Conservation (phyloP, 225 moss, liverwort and hornwort genomes). For the Rhytidiadelphus loreus region DNA sequence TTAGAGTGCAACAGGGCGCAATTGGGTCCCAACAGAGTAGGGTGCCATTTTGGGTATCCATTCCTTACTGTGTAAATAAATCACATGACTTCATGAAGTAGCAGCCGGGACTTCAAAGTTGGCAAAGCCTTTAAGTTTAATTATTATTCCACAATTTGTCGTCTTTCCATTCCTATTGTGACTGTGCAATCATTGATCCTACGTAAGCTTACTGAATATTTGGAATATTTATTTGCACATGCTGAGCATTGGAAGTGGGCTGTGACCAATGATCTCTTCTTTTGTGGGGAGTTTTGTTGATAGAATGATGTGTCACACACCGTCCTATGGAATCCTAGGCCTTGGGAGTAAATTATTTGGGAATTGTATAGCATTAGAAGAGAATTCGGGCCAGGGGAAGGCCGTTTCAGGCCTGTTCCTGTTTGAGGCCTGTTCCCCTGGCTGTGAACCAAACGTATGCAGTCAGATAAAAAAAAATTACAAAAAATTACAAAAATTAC, state of each 20-base stretch:
- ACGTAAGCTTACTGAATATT: too few species aligned
- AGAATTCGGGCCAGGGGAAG: too few species aligned
- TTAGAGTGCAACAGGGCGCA: too few species aligned
- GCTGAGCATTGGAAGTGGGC: neutral
- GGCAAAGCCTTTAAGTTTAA: neutral
- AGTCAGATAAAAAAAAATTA: too few species aligned
- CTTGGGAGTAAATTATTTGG: neutral
- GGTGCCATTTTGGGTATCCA: neutral
- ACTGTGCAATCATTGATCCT: neutral
- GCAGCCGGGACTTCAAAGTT: neutral
- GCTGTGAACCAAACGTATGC: too few species aligned
- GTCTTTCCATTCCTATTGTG: neutral
- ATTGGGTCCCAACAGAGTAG: too few species aligned
- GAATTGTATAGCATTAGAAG: too few species aligned
- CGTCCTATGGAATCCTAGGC: neutral
- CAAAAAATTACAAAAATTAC: too few species aligned
- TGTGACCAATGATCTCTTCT: neutral
- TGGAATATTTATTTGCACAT: neutral
- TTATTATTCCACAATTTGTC: neutral
- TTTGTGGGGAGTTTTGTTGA: neutral
- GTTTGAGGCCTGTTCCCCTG: too few species aligned
- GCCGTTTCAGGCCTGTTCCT: too few species aligned
- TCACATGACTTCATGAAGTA: neutral
- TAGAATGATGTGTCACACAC: neutral
- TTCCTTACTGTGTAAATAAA: neutral